Evolutionary conservation across 495 filamentous ascomycete genomes (phyloP).

Genomic region (Neurospora sp.): DNA sequence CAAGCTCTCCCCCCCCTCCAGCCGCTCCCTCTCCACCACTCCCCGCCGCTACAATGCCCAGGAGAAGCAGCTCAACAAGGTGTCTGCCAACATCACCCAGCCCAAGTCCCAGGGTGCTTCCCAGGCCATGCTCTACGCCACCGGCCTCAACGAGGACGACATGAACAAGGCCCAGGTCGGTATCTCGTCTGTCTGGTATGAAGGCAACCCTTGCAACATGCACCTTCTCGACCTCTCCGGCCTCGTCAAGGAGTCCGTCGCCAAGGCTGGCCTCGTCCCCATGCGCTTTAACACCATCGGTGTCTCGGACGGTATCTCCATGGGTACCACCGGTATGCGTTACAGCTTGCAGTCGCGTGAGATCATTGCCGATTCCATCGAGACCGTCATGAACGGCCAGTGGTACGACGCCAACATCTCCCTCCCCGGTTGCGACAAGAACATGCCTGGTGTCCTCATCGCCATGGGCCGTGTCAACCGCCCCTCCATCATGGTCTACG

Average conservation of each 20-base stretch:
- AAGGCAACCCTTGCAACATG: slow-evolving; percentile 99
- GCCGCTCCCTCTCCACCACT: slow-evolving; percentile 32
- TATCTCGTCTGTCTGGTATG: slow-evolving; percentile 84
- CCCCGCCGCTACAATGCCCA: slow-evolving; percentile 30
- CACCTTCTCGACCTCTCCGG: slow-evolving; percentile 83
- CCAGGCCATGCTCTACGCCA: slow-evolving; percentile 97
- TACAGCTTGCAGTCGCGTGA: slow-evolving; percentile 91
- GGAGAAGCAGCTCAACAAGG: slow-evolving; percentile 59
- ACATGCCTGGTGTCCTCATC: slow-evolving; percentile 98
- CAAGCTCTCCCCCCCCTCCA: slow-evolving; percentile 6
- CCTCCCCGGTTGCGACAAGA: slow-evolving; percentile 99
- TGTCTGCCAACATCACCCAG: slow-evolving; percentile 78
- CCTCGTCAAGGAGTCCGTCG: slow-evolving; percentile 75
- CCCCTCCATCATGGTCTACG: slow-evolving; percentile 94
- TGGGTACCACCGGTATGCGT: slow-evolving; percentile 83
- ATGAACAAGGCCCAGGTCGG: slow-evolving; percentile 94
- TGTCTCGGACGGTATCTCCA: slow-evolving; percentile 77
- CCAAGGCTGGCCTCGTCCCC: slow-evolving; percentile 65
- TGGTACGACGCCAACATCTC: slow-evolving; percentile 99
- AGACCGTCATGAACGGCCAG: slow-evolving; percentile 97
- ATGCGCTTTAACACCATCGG: slow-evolving; percentile 98
- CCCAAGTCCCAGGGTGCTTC: slow-evolving; percentile 96
- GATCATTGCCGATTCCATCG: slow-evolving; percentile 93
- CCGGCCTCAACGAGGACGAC: slow-evolving; percentile 71
- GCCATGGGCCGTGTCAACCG: slow-evolving; percentile 95